Conservation (phyloP, 1,139 yeast genomes). For the Kodamaea anthophila region DNA sequence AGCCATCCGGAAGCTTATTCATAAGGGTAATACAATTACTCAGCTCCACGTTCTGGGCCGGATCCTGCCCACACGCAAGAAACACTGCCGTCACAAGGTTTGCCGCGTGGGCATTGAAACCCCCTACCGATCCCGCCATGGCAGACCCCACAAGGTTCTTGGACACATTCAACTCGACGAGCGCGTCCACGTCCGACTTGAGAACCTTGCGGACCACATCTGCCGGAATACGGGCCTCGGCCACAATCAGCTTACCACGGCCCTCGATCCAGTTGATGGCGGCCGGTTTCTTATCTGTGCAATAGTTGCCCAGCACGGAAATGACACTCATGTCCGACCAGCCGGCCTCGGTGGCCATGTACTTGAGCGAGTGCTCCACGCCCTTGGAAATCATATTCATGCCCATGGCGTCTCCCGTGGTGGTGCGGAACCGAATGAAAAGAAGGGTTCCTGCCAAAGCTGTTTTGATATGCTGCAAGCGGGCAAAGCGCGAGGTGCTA, state of each 20-base stretch:
- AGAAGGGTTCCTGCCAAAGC: conserved; percentile 93
- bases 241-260: conserved; percentile 96
- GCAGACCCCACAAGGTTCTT: conserved; percentile 95
- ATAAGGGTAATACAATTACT: conserved; percentile 95
- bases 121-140: conserved; percentile 98
- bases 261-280: conserved; percentile 99
- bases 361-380: conserved; percentile 78
- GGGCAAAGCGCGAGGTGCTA: conserved; percentile 95
- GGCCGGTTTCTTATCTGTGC: conserved; percentile 96
- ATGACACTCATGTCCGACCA: conserved; percentile 91
- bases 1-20: conserved; percentile 72
- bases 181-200: conserved; percentile 87
- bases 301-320: conserved; percentile 93
- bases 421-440: conserved; percentile 87
- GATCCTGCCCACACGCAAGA: conserved; percentile 97
- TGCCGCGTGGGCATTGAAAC: conserved; percentile 97
- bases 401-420: conserved; percentile 99
- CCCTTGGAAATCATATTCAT: conserved; percentile 99
- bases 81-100: conserved; percentile 90
- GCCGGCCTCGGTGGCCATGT: conserved; percentile 84
- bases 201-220: conserved; percentile 74
- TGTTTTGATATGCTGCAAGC: conserved; percentile 83
- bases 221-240: conserved; percentile 89
- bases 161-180: conserved; percentile 81
- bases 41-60: conserved; percentile 96